Base-by-base conservation (phyloP, 2,329 filamentous ascomycete genomes). In the Penicillium concentricum region DNA sequence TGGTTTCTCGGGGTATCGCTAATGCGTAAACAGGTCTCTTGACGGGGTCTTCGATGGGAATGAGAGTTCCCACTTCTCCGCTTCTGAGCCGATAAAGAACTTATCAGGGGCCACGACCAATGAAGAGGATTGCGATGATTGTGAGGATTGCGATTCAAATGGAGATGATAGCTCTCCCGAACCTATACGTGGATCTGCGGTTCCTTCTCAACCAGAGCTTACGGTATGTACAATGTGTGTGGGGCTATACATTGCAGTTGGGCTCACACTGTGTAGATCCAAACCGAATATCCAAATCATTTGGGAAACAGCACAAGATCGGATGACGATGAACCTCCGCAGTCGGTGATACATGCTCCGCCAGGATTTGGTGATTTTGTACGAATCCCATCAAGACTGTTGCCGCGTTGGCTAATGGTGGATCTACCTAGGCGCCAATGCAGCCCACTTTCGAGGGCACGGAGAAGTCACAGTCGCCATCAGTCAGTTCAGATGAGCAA, bases 341-440 rank as follows among this genome's bases (percentile, higher is more conserved):
- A 91, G 51, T 97, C 92, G 1, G 92, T 96, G 53, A 96, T 97
- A 64, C 92, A 96, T 79, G 91, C 90, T 16, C 92, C 92, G 0
- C 82, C 91, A 62, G 90, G 88, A 60, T 97, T 94, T 74, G 83
- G 85, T 54, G 84, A 84, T 65, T 96, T 94, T 84, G 90, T 94
- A 73, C 70, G 84, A 71, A 41, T 44, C 51, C 51, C 30, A 22
- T 26, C 20, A 28, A 9, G 3, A 24, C 26, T 15, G n/a, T 34
- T 46, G 42, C 30, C 26, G 15, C n/a, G 8, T 46, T 41, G 49
- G 51, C 20, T 56, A 41, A 51, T 49, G 34, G n/a, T 43, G 9
- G 50, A 54, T 28, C 34, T 50, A 46, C 34, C 30, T 7, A 44
- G 54, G 51, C 44, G 35, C 41, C 48, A 52, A 42, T 52, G 28